Evolutionary conservation across 495 filamentous ascomycete genomes (phyloP).

Genomic region (Oleoguttula mirabilis): DNA sequence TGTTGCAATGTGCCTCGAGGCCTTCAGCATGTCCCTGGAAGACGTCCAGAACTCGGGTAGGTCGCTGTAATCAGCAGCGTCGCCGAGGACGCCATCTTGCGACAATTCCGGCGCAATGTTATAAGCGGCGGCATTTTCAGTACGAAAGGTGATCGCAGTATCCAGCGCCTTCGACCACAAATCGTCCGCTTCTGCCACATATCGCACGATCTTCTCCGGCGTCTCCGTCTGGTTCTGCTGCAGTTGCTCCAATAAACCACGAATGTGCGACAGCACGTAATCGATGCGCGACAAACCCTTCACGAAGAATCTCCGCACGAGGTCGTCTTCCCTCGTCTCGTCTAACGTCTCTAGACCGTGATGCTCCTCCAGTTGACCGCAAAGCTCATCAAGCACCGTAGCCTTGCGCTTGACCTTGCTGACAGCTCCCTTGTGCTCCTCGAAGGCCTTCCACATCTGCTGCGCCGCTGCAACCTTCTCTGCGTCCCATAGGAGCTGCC

Average conservation of each 20-base stretch:
- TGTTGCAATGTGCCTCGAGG: slow-evolving; percentile 43
- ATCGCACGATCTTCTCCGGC: slow-evolving; percentile 15
- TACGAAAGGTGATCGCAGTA: slow-evolving; percentile 62
- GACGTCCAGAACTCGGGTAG: slow-evolving; percentile 77
- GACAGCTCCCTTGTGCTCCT: slow-evolving; percentile 37
- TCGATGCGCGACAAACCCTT: slow-evolving; percentile 63
- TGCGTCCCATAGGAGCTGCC: slow-evolving; percentile 76
- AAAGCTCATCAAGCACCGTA: slow-evolving; percentile 46
- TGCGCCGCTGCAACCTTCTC: slow-evolving; percentile 82
- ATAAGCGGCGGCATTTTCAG: slow-evolving; percentile 52
- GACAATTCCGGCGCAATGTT: slow-evolving; percentile 53
- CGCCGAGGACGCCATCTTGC: slow-evolving; percentile 52
- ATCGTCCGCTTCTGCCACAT: slow-evolving; percentile 55
- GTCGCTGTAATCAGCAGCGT: slow-evolving; percentile 41
- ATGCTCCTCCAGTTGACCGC: slow-evolving; percentile 55
- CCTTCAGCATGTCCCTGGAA: slow-evolving; percentile 44
- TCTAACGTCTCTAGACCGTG: slow-evolving; percentile 50
- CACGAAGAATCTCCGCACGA: slow-evolving; percentile 70
- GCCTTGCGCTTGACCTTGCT: slow-evolving; percentile 27
- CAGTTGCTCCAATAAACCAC: slow-evolving; percentile 54
- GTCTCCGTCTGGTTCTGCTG: slow-evolving; percentile 39
- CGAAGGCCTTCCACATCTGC: slow-evolving; percentile 66
- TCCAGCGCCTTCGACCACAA: slow-evolving; percentile 60
- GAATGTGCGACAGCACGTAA: slow-evolving; percentile 62
- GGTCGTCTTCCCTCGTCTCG: slow-evolving; percentile 53